Percentiles rank a stretch among this genome's conserved stretches.
Conservation (phyloP, 75 land plant genomes). For the Picea glauca region DNA sequence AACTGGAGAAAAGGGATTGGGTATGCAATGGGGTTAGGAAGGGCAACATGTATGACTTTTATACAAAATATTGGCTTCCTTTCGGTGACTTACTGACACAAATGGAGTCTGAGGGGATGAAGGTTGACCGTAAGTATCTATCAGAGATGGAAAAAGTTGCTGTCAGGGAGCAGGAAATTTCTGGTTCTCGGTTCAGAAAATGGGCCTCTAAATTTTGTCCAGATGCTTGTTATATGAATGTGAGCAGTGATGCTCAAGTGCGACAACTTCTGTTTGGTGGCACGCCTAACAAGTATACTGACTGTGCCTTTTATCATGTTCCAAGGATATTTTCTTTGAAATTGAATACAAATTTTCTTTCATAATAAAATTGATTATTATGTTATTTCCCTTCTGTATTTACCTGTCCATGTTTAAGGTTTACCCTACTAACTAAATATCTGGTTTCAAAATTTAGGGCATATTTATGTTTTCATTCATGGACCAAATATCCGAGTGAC, state of each 20-base stretch:
- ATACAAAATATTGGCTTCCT: conserved; percentile 78
- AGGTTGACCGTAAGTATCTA: conserved; percentile 73
- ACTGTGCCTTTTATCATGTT: background rate
- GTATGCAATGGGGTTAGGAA: conserved; percentile 22
- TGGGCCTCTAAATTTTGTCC: conserved; percentile 85
- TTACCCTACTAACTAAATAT: background rate
- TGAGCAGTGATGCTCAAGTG: conserved; percentile 92
- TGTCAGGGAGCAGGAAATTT: conserved; percentile 56
- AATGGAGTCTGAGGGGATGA: conserved; percentile 92
- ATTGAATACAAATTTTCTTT: background rate
- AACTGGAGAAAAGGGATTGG: conserved; percentile 53
- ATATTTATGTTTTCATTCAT: background rate
- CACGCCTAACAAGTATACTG: conserved; percentile 28
- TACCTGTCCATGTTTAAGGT: background rate
- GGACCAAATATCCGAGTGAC: background rate
- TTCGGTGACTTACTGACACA: conserved; percentile 75
- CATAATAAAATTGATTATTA: background rate
- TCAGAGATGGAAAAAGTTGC: conserved; percentile 82
- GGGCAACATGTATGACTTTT: conserved; percentile 75
- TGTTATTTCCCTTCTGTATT: background rate
- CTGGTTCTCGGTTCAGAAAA: conserved; percentile 58
- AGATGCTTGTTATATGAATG: conserved; percentile 88
- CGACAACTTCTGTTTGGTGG: conserved; percentile 91
- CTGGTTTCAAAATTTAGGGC: background rate
- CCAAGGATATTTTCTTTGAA: background rate